These are phyloP conservation scores for Paramecium primaurelia DNA, from an alignment of 73 alveolate genomes.

Conservation along the genomic window DNA sequence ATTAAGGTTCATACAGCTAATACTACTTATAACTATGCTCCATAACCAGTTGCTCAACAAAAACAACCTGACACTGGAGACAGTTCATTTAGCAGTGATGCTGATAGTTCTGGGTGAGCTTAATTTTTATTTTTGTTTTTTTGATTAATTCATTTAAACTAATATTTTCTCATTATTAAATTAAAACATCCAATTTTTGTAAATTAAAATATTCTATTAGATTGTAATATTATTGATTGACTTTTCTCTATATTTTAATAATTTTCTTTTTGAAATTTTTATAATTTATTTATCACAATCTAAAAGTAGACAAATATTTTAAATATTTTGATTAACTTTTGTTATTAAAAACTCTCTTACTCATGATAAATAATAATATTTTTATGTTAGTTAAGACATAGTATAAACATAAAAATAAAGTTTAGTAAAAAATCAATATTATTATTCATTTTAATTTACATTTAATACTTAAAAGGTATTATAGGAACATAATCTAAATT, in stretches of 20 bases:
- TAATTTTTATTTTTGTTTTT: neutral
- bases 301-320: too few relatives aligned
- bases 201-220: neutral
- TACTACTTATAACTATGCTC: neutral
- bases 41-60: neutral
- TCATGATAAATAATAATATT: too few relatives aligned
- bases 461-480: neutral
- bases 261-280: neutral
- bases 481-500: neutral
- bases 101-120: neutral
- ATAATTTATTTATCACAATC: neutral
- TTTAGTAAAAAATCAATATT: too few relatives aligned
- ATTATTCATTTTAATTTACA: too few relatives aligned
- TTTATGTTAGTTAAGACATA: neutral
- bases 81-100: conserved; percentile 48
- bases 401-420: too few relatives aligned
- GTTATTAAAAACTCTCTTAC: too few relatives aligned
- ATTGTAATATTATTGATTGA: neutral
- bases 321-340: neutral
- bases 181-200: neutral
- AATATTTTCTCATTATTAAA: neutral
- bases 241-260: neutral
- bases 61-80: conserved; percentile 22
- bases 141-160: neutral
- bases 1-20: conserved; percentile 17